These are phyloP conservation scores for Rutstroemia sp. DNA, from an alignment of 2,329 filamentous ascomycete genomes.

Conservation along the genomic window DNA sequence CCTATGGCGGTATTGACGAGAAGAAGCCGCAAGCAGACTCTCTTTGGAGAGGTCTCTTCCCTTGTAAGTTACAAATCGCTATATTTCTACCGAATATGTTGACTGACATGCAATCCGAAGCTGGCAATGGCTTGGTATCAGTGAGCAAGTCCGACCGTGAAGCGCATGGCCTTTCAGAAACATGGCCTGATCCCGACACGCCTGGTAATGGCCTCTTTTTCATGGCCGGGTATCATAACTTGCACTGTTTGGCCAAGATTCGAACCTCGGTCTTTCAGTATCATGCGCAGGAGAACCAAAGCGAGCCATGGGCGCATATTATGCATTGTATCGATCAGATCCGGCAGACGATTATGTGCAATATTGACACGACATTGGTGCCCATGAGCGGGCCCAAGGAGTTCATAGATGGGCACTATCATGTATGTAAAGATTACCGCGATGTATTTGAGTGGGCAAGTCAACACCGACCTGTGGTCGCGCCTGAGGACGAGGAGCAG, in stretches of 20 bases:
- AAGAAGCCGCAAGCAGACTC: background rate
- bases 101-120: background rate
- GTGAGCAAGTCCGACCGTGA: background rate
- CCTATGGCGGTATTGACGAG: background rate
- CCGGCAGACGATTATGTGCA: background rate
- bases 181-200: background rate
- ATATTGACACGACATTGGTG: background rate
- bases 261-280: background rate
- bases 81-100: too few species aligned
- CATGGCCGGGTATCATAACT: background rate
- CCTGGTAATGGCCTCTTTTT: background rate
- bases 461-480: background rate
- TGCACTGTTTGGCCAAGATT: conserved; percentile 2
- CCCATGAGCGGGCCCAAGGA: background rate
- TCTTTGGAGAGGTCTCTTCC: background rate
- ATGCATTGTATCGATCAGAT: background rate
- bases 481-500: background rate
- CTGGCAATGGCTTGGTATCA: background rate
- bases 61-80: background rate
- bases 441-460: background rate
- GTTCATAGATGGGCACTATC: background rate
- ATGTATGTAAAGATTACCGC: background rate
- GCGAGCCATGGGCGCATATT: background rate
- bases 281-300: background rate
- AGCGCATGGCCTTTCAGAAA: background rate